Evolutionary conservation across 2,329 filamentous ascomycete species (phyloP), one percentile per base, ranked within the genome.

Genomic region (Geosmithia flava): DNA sequence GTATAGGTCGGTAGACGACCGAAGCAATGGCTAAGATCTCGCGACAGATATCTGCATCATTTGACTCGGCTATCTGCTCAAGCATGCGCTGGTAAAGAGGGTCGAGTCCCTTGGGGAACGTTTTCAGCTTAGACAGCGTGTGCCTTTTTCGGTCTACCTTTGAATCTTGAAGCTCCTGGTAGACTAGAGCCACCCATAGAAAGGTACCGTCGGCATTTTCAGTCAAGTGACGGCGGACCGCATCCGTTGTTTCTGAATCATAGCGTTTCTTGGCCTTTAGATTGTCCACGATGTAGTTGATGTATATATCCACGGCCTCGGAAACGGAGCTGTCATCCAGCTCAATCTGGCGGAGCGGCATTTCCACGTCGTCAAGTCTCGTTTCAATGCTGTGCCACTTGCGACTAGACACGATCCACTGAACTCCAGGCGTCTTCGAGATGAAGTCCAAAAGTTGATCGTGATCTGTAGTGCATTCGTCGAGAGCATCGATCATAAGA

Each of bases 401-500:
- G 3, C 70, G 69, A 45, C 71, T 74, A 0, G 68, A 67, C 0
- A 69, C 51, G 15, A 74, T 49, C 63, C 67, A 72, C 51, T 68
- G 74, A 1, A 64, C 54, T 1, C 50, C 47, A 16, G 53, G 57
- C 0, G 45, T 52, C 20, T 57, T 46, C 16, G 54, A 45, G 44
- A 71, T 60, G 10, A 68, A 50, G 0, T 61, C 42, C 11, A 74
- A 55, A 2, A 74, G 63, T 41, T 59, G 44, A 1, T 46, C 19
- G 20, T 54, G 50, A 17, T 55, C 61, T 4, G 39, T 42, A 40
- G 16, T 46, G 49, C 67, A 72, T 53, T 74, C 69, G 48, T 76
- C 69, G 1, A 75, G 65, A 1, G 68, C 70, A 54, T 75, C 69
- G 44, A 76, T 55, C 11, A 73, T 50, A 4, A 76, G 46, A 50